Base-by-base conservation (phyloP, 345 rosid species). In the Salix arbutifolia region DNA sequence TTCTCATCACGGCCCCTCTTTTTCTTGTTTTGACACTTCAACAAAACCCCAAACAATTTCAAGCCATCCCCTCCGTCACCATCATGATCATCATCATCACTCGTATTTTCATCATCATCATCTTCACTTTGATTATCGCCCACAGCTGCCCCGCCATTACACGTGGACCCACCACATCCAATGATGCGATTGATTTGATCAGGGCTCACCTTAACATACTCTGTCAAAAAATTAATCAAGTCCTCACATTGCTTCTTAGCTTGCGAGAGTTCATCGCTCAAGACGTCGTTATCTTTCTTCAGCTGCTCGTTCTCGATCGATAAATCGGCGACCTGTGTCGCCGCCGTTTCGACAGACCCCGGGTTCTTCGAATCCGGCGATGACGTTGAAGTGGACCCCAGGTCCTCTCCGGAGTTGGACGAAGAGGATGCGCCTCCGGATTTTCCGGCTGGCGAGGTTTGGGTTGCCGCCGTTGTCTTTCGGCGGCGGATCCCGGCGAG, bases 31-130 rank as follows among this genome's bases (percentile, higher is more conserved):
- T 84, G 76, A 52, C 86, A 87, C 76, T 84, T 87, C 89, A 94
- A 46, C 93, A 92, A 82, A 38, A 91, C 98, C 56, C 98, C 98
- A 60, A 94, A 94, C 71, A 94, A 86, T 79, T 92, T 94, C 89
- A 88, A 76, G 4, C 85, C 91, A 8, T 69, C 85, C 44, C 79
- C 86, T 18, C 73, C 83, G 7, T 11, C 78, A 1, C 72, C 65
- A 16, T 40, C 66, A 4, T 71, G 75, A 52, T 75, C 77, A 25
- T 67, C 62, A 1, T 33, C 75, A 38, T 73, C 68, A 1, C 18
- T 78, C 0, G 52, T 68, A 21, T 42, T 66, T 9, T 35, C 67
- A 16, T 53, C 33, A 8, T 30, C 35, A 3, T 42, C 77, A 8
- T 67, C 73, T 3, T 53, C 75, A 6, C 46, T 31, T 2, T 72